Conservation (phyloP, 192 early-diverging fungal genomes). For the Gonapodya prolifera region DNA sequence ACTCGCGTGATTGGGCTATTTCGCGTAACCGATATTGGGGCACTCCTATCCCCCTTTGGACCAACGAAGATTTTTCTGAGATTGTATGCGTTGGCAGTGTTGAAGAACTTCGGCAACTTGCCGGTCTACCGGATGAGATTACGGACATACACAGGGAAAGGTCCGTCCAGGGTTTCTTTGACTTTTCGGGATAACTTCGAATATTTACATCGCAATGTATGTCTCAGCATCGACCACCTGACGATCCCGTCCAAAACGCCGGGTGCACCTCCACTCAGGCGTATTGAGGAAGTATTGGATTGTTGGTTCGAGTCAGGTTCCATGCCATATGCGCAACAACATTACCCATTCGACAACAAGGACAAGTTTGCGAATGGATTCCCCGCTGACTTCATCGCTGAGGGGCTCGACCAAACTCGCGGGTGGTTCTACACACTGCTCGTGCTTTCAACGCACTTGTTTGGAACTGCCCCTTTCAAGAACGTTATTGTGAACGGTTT, state of each 20-base stretch:
- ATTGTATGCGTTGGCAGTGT: slow-evolving; percentile 85
- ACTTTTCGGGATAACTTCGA: neutral
- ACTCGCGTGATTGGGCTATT: slow-evolving; percentile 95
- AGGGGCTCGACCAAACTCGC: slow-evolving; percentile 97
- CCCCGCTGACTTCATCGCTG: slow-evolving; percentile 99
- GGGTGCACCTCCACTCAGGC: slow-evolving; percentile 68
- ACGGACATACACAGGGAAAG: slow-evolving; percentile 93
- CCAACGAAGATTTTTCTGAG: slow-evolving; percentile 81
- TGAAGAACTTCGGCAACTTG: slow-evolving; percentile 73
- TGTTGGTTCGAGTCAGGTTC: slow-evolving; percentile 95
- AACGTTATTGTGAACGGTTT: slow-evolving; percentile 97
- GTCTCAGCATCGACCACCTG: slow-evolving; percentile 68
- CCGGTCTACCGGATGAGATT: slow-evolving; percentile 61
- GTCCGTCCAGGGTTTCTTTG: slow-evolving; percentile 6
- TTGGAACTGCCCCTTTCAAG: slow-evolving; percentile 88
- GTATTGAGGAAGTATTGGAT: slow-evolving; percentile 95
- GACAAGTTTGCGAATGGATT: slow-evolving; percentile 73
- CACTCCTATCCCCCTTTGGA: slow-evolving; percentile 98
- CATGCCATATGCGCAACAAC: slow-evolving; percentile 99
- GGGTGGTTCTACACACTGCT: slow-evolving; percentile 99
- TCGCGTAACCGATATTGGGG: slow-evolving; percentile 99
- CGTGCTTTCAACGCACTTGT: slow-evolving; percentile 91
- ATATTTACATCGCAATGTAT: neutral
- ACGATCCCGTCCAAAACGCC: slow-evolving; percentile 82
- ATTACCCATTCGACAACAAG: slow-evolving; percentile 98